phyloP scores from a whole-genome alignment of 2,329 filamentous ascomycete species.

The Claviceps fusiformis region DNA sequence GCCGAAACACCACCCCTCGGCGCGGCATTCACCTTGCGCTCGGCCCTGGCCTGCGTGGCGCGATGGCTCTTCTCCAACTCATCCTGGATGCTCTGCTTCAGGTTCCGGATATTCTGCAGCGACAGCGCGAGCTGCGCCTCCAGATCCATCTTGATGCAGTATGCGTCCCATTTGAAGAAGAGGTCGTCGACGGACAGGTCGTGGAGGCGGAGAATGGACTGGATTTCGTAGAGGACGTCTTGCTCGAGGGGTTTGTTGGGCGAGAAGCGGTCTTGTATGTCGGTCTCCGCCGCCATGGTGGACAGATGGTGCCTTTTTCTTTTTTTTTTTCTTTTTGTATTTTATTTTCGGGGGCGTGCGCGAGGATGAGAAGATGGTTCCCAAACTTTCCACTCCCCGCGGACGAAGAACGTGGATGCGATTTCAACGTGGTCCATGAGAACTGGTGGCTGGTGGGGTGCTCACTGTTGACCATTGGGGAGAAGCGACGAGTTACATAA shows the following conservation, averaged over 20 bases:
- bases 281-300: conserved; percentile 25
- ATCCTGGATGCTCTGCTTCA: conserved; percentile 82
- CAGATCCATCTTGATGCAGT: conserved; percentile 84
- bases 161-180: conserved; percentile 98
- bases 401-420: no score
- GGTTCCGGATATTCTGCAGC: conserved; percentile 56
- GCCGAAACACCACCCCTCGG: conserved; percentile 46
- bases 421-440: no score
- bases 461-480: not conserved
- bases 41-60: conserved; percentile 45
- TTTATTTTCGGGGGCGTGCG: no score
- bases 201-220: conserved; percentile 77
- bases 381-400: no score
- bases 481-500: conserved; percentile 1
- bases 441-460: no score
- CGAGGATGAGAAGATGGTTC: no score
- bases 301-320: not conserved
- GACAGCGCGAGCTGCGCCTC: conserved; percentile 53
- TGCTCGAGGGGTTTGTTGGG: conserved; percentile 43
- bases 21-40: conserved; percentile 49
- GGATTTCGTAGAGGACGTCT: conserved; percentile 69
- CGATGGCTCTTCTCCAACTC: conserved; percentile 64
- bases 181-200: conserved; percentile 71
- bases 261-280: conserved; percentile 23
- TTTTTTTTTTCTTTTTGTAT: no score